Evolutionary conservation across 1,284 basidiomycete species (phyloP).

Genomic region (Porodaedalea pini): DNA sequence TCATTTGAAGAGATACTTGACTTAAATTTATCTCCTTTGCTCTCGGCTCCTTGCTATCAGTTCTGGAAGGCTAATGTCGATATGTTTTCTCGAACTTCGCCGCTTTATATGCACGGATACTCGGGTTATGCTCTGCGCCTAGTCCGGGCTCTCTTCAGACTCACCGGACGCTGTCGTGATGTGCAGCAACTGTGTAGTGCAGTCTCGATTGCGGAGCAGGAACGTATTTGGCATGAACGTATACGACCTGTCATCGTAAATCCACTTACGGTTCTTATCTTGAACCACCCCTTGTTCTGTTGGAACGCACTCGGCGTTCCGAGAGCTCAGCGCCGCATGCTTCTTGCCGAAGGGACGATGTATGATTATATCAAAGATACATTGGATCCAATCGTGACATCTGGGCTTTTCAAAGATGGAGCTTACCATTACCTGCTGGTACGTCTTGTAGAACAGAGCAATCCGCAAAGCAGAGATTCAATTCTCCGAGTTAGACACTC

Average conservation of each 20-base stretch:
- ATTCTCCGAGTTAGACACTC: slow-evolving; percentile 40
- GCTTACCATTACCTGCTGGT: slow-evolving; percentile 71
- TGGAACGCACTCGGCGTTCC: slow-evolving; percentile 86
- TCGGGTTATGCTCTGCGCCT: slow-evolving; percentile 69
- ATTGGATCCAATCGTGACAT: slow-evolving; percentile 57
- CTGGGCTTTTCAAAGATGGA: slow-evolving; percentile 50
- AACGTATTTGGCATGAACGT: slow-evolving; percentile 58
- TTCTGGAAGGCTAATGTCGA: slow-evolving; percentile 72
- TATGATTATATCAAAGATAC: slow-evolving; percentile 61
- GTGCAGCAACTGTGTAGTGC: slow-evolving; percentile 58
- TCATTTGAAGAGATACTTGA: slow-evolving; percentile 67
- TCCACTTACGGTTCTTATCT: slow-evolving; percentile 57
- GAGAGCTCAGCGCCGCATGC: slow-evolving; percentile 68
- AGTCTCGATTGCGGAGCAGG: slow-evolving; percentile 57
- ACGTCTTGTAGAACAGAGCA: slow-evolving; percentile 19
- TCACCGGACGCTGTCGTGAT: slow-evolving; percentile 58
- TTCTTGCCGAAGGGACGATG: slow-evolving; percentile 61
- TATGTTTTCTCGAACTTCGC: slow-evolving; percentile 52
- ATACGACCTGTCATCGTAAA: slow-evolving; percentile 68
- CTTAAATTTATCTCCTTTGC: slow-evolving; percentile 62
- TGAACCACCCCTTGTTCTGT: slow-evolving; percentile 66
- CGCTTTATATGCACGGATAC: slow-evolving; percentile 65
- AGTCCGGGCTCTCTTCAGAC: slow-evolving; percentile 55
- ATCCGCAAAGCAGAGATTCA: neutral
- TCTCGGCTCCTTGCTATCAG: slow-evolving; percentile 73